These are phyloP conservation scores for Dichotomopilus funicola DNA, from an alignment of 2,329 filamentous ascomycete species.

Conservation along the genomic window DNA sequence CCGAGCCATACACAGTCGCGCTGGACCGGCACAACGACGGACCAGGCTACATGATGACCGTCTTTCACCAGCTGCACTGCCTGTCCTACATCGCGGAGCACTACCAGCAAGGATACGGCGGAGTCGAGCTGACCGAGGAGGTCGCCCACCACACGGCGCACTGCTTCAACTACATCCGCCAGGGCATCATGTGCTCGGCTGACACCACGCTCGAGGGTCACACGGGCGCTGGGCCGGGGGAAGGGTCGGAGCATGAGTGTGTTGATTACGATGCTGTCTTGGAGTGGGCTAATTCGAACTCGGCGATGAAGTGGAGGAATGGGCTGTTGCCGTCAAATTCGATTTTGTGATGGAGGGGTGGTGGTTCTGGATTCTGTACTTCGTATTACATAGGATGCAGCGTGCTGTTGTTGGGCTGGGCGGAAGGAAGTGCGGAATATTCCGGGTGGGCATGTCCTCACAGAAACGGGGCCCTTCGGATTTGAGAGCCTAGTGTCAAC, in stretches of 20 bases:
- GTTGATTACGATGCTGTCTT: slow-evolving; percentile 32
- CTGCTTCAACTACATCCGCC: slow-evolving; percentile 36
- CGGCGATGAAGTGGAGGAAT: slow-evolving; percentile 29
- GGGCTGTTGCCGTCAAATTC: slow-evolving; percentile 12
- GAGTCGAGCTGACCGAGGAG: slow-evolving; percentile 28
- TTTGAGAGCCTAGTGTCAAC: too few relatives aligned
- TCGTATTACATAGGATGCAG: too few relatives aligned
- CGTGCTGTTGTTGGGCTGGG: too few relatives aligned
- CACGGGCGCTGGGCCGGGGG: slow-evolving; percentile 31
- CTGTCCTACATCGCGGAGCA: slow-evolving; percentile 32
- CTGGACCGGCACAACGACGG: slow-evolving; percentile 29
- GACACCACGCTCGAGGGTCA: slow-evolving; percentile 36
- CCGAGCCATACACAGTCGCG: slow-evolving; percentile 28
- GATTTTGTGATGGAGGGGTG: slow-evolving; percentile 4
- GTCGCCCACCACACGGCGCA: slow-evolving; percentile 33
- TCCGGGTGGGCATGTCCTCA: too few relatives aligned
- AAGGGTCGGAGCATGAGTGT: slow-evolving; percentile 33
- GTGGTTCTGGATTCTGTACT: background rate
- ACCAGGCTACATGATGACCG: slow-evolving; percentile 34
- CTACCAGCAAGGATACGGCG: slow-evolving; percentile 32
- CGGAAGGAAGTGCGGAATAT: too few relatives aligned
- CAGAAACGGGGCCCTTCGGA: too few relatives aligned
- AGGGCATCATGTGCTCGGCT: slow-evolving; percentile 33
- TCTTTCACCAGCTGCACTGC: slow-evolving; percentile 37
- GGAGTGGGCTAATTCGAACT: slow-evolving; percentile 30